phyloP scores from a whole-genome alignment of 1,284 basidiomycete species.

The Taiwanofungus camphoratus region DNA sequence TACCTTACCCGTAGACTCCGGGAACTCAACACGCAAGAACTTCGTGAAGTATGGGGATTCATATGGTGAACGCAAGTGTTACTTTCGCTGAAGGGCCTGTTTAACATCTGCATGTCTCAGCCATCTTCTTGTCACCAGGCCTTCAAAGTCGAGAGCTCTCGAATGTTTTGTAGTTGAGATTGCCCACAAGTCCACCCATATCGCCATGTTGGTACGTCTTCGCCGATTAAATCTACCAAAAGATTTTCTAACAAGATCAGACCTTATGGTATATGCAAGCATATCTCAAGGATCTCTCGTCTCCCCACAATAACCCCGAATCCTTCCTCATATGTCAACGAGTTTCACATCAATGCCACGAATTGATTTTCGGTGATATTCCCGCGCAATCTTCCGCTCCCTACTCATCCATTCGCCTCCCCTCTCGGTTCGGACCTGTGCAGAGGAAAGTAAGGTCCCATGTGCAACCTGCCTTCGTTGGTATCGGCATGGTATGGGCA shows the following conservation, averaged over 20 bases:
- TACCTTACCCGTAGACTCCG: conserved; percentile 85
- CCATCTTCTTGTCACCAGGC: conserved; percentile 87
- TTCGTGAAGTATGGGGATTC: conserved; percentile 95
- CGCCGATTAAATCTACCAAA: conserved; percentile 11
- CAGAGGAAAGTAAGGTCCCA: conserved; percentile 70
- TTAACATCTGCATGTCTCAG: conserved; percentile 36
- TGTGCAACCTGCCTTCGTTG: conserved; percentile 74
- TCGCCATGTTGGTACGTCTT: conserved; percentile 83
- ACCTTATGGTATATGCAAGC: conserved; percentile 99
- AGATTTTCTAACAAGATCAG: conserved; percentile 37
- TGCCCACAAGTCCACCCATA: conserved; percentile 85
- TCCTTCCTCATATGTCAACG: conserved; percentile 93
- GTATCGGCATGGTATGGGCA: conserved; percentile 80
- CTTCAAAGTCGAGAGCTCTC: conserved; percentile 84
- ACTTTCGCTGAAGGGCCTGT: conserved; percentile 7
- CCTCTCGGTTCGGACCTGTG: conserved; percentile 40
- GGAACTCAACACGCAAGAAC: conserved; percentile 72
- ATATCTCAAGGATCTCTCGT: conserved; percentile 80
- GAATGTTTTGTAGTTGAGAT: conserved; percentile 88
- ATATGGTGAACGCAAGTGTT: conserved; percentile 61
- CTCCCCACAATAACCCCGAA: conserved; percentile 56
- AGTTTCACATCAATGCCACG: conserved; percentile 88
- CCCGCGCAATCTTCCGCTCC: conserved; percentile 60
- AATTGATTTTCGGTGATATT: conserved; percentile 93
- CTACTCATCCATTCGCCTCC: conserved; percentile 52